phyloP scores from a whole-genome alignment of 164 flowering plant species.

The Magnolia kwangsiensis region DNA sequence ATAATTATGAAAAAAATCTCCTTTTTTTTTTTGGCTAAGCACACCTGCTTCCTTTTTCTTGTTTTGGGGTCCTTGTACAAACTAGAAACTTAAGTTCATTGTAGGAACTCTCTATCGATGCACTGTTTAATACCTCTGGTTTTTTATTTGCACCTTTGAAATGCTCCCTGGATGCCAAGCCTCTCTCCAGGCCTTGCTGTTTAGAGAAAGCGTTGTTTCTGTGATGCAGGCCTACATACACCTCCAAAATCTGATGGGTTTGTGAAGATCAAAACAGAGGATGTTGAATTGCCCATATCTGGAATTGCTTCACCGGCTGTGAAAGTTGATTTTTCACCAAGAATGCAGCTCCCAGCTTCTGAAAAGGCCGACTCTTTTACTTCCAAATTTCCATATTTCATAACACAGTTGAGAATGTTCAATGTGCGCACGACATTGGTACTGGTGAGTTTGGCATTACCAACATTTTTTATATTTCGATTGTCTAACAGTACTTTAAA shows the following conservation, averaged over 20 bases:
- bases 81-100: too few relatives aligned
- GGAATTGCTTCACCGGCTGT: not conserved
- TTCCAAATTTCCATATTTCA: constrained; percentile 14
- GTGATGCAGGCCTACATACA: not conserved
- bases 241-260: not conserved
- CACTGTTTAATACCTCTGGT: too few relatives aligned
- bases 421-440: not conserved
- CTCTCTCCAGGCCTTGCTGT: not conserved
- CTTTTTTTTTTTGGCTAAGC: too few relatives aligned
- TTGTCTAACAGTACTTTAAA: too few relatives aligned
- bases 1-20: too few relatives aligned
- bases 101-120: too few relatives aligned
- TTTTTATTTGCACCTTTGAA: not conserved
- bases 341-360: not conserved
- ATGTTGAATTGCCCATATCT: not conserved
- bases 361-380: constrained; percentile 12
- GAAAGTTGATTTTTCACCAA: not conserved
- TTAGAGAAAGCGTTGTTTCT: not conserved
- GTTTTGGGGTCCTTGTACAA: too few relatives aligned
- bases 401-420: not conserved
- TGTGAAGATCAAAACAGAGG: constrained; percentile 8
- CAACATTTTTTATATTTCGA: not conserved
- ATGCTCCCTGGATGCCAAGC: not conserved
- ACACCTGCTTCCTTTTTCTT: too few relatives aligned
- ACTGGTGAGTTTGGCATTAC: not conserved